These are phyloP conservation scores for Aspergillus avenaceus DNA, from an alignment of 495 filamentous ascomycete species.

Conservation along the genomic window DNA sequence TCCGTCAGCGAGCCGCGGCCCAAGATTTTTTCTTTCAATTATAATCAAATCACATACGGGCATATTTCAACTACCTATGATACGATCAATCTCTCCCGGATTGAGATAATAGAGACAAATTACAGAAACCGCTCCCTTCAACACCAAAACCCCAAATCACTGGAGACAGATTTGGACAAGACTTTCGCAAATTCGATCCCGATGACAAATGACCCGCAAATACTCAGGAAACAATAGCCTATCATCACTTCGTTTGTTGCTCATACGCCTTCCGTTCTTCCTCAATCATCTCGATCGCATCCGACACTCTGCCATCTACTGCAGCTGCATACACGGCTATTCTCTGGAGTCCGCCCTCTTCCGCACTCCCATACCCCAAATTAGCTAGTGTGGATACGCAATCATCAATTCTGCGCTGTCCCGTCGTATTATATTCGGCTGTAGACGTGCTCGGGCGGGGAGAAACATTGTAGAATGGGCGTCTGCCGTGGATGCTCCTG, in stretches of 20 bases:
- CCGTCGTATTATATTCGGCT: background rate
- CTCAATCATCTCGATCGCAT: conserved; percentile 56
- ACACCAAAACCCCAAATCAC: background rate
- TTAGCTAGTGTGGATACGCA: conserved; percentile 44
- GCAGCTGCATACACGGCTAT: conserved; percentile 51
- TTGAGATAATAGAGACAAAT: too few relatives aligned
- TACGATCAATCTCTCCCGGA: too few relatives aligned
- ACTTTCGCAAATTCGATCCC: background rate
- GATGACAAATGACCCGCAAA: background rate
- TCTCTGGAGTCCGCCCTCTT: conserved; percentile 39
- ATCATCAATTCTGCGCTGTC: conserved; percentile 30
- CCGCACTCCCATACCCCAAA: conserved; percentile 46
- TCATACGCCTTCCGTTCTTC: conserved; percentile 50
- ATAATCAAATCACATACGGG: too few relatives aligned
- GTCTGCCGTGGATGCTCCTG: background rate
- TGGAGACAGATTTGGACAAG: too few relatives aligned
- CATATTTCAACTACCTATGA: too few relatives aligned
- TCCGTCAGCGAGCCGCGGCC: too few relatives aligned
- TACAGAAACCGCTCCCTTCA: background rate
- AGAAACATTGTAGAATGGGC: conserved; percentile 8
- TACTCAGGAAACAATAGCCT: background rate
- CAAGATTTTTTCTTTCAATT: too few relatives aligned
- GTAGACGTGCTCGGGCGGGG: background rate
- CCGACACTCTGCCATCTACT: conserved; percentile 38
- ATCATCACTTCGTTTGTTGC: conserved; percentile 14